Percentiles rank a stretch among this genome's conserved stretches.
These are phyloP conservation scores for Tylopilus felleus DNA, from an alignment of 768 basidiomycete species.

Conservation along the genomic window DNA sequence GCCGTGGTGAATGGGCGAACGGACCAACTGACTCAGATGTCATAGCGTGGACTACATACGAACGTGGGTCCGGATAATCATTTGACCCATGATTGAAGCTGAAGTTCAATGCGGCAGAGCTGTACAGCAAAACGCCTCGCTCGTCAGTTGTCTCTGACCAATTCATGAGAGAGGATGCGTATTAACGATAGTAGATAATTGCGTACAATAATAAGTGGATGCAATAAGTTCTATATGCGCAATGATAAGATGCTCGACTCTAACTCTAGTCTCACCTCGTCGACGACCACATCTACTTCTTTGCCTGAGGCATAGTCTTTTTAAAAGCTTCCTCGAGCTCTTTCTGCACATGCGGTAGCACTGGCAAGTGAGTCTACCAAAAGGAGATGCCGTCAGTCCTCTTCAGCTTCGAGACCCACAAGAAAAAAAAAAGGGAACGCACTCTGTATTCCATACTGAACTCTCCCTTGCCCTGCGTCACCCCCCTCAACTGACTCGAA, in stretches of 20 bases:
- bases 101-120: too few species aligned
- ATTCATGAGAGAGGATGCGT: neutral
- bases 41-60: too few species aligned
- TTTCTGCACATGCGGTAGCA: conserved; percentile 80
- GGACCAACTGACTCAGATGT: too few species aligned
- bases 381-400: neutral
- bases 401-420: neutral
- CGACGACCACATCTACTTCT: conserved; percentile 54
- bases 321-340: conserved; percentile 86
- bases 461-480: conserved; percentile 96
- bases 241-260: conserved; percentile 4
- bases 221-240: conserved; percentile 20
- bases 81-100: too few species aligned
- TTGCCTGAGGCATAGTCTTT: conserved; percentile 66
- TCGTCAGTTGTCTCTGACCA: neutral
- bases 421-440: conserved; percentile 13
- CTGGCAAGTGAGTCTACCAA: conserved; percentile 69
- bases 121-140: neutral
- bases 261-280: neutral
- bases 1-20: neutral
- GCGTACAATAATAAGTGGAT: conserved; percentile 14
- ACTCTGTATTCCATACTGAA: conserved; percentile 81
- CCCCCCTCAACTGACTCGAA: conserved; percentile 87
- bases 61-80: too few species aligned
- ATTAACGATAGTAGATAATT: conserved; percentile 7